Percentiles rank a stretch among this genome's conserved stretches.
Evolutionary conservation across 2,329 filamentous ascomycete species (phyloP).

Genomic region (Clonostachys byssicola): DNA sequence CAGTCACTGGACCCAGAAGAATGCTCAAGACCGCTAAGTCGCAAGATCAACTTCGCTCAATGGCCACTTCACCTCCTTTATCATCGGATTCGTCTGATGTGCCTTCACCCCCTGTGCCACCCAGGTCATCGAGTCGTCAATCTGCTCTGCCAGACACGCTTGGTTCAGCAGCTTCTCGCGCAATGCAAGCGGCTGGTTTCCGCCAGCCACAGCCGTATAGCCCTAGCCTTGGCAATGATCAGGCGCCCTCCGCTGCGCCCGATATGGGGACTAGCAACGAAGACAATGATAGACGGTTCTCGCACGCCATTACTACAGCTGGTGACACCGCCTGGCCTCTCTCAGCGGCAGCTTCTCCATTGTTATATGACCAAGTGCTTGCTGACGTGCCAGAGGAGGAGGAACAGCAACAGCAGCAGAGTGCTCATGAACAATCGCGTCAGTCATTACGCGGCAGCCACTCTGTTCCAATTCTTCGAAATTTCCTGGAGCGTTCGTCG

Average conservation of each 20-base stretch:
- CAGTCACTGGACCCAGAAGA: constrained; percentile 19
- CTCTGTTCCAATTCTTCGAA: constrained; percentile 51
- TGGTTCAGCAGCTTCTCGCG: too few relatives aligned
- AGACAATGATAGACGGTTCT: constrained; percentile 14
- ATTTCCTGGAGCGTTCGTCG: constrained; percentile 32
- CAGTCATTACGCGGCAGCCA: constrained; percentile 49
- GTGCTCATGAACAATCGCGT: constrained; percentile 23
- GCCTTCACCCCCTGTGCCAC: too few relatives aligned
- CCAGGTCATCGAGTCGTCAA: too few relatives aligned
- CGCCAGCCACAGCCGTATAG: constrained; percentile 38
- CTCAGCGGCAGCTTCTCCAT: constrained; percentile 10
- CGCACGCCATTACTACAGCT: constrained; percentile 35
- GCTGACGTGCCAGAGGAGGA: constrained; percentile 62
- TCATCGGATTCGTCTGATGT: too few relatives aligned
- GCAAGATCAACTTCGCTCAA: constrained; percentile 30
- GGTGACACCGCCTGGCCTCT: constrained; percentile 38
- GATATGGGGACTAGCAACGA: background rate
- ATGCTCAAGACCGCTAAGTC: constrained; percentile 39
- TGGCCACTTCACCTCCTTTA: too few relatives aligned
- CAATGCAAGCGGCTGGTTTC: constrained; percentile 23
- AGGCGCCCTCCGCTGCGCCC: constrained; percentile 4
- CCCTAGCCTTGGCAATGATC: constrained; percentile 13
- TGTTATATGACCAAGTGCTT: constrained; percentile 37
- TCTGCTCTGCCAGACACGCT: too few relatives aligned
- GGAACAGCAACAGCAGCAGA: constrained; percentile 22